A percentile compares a stretch with the other conserved stretches of the same genome.
phyloP scores from a whole-genome alignment of 306 rosid genomes.

The Cicer yamashitae region DNA sequence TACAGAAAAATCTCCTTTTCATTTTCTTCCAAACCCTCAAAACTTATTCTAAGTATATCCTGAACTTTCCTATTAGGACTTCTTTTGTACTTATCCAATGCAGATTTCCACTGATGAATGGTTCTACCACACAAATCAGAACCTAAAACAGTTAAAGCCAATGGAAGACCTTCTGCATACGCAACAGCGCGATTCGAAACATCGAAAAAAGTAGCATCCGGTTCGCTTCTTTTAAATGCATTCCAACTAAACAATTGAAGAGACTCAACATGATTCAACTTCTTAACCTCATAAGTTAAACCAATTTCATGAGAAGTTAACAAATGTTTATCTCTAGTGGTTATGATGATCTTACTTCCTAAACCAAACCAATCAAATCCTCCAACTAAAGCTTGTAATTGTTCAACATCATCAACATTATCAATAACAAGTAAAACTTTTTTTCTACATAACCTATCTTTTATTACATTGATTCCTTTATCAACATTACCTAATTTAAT shows the following conservation, averaged over 20 bases:
- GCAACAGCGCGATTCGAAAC: slow-evolving; percentile 37
- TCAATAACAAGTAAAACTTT: slow-evolving; percentile 43
- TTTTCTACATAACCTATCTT: slow-evolving; percentile 37
- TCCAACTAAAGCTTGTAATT: slow-evolving; percentile 42
- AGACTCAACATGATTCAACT: slow-evolving; percentile 40
- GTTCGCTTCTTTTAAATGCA: slow-evolving; percentile 48
- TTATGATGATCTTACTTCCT: slow-evolving; percentile 40
- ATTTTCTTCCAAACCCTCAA: slow-evolving; percentile 46
- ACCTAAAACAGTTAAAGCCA: slow-evolving; percentile 44
- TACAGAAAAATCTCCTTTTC: slow-evolving; percentile 48
- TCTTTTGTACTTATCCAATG: slow-evolving; percentile 43
- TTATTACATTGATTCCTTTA: slow-evolving; percentile 44
- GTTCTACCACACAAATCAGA: slow-evolving; percentile 46
- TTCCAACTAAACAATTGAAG: slow-evolving; percentile 51
- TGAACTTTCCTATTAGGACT: slow-evolving; percentile 44
- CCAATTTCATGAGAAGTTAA: slow-evolving; percentile 41
- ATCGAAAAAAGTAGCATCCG: slow-evolving; percentile 20
- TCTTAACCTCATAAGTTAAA: slow-evolving; percentile 42
- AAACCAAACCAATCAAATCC: slow-evolving; percentile 36
- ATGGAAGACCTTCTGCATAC: slow-evolving; percentile 48
- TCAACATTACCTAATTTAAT: slow-evolving; percentile 40
- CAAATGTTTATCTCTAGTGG: slow-evolving; percentile 43
- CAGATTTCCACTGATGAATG: slow-evolving; percentile 47
- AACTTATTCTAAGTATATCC: slow-evolving; percentile 48
- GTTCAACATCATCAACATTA: slow-evolving; percentile 46